Conservation (phyloP, 352 stramenopile species). For the Saprolegnia diclina region DNA sequence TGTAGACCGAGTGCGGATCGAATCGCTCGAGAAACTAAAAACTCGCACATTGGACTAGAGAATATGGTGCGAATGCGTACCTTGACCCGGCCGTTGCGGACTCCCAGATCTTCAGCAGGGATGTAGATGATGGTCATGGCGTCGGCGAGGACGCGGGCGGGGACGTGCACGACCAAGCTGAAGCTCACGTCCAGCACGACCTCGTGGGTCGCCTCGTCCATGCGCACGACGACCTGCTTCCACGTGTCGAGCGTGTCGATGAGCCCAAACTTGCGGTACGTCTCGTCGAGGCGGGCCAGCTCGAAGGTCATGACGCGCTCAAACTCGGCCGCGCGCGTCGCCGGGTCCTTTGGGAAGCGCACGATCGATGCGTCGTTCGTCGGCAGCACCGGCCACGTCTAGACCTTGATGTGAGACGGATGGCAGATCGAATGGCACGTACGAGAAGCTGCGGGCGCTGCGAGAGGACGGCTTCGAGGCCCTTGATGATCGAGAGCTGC, state of each 20-base stretch:
- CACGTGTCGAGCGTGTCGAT: slow-evolving; percentile 9
- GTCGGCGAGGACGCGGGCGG: not conserved
- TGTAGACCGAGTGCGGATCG: not conserved
- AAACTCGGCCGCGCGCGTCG: not conserved
- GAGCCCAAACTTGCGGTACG: slow-evolving; percentile 4
- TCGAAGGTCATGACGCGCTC: not conserved
- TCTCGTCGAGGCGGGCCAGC: slow-evolving; percentile 1
- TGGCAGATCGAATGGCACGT: not conserved
- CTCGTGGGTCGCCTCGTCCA: slow-evolving; percentile 10
- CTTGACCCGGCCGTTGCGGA: slow-evolving; percentile 1
- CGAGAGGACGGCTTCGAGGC: slow-evolving; percentile 8
- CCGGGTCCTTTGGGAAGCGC: not conserved
- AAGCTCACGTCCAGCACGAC: slow-evolving; percentile 10
- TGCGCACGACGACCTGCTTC: slow-evolving; percentile 20
- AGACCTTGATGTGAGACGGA: not conserved
- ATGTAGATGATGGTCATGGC: slow-evolving; percentile 4
- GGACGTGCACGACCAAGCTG: slow-evolving; percentile 9
- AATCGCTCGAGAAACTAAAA: slow-evolving; percentile 17
- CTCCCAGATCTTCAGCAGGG: not conserved
- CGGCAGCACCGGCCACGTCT: not conserved
- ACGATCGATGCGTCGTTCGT: not conserved
- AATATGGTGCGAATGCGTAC: too few relatives aligned
- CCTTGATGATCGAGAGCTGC: slow-evolving; percentile 17
- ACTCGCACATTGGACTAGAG: too few relatives aligned
- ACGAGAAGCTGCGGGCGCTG: slow-evolving; percentile 19